These are phyloP conservation scores for Mycena indigotica DNA, from an alignment of 768 basidiomycete species.

Conservation along the genomic window DNA sequence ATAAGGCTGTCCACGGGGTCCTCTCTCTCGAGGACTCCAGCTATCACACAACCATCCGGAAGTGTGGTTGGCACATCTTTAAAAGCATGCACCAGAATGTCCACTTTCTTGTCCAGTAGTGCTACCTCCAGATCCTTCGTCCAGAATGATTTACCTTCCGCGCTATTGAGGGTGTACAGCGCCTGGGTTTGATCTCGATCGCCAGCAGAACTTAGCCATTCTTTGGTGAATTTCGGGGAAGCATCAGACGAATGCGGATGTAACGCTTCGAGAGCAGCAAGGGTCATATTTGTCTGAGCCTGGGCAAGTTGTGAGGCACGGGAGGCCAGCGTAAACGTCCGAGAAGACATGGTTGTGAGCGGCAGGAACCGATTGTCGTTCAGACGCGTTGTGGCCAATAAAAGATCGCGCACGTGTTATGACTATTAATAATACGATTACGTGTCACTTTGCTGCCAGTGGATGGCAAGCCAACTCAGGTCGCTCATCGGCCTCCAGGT, in stretches of 20 bases:
- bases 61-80: constrained; percentile 94
- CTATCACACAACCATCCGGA: constrained; percentile 82
- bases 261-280: constrained; percentile 56
- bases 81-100: constrained; percentile 89
- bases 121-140: constrained; percentile 94
- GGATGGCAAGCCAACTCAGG: background rate
- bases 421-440: no score
- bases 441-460: no score
- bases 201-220: constrained; percentile 66
- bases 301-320: constrained; percentile 84
- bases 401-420: no score
- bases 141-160: constrained; percentile 88
- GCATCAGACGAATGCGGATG: constrained; percentile 48
- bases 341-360: constrained; percentile 28
- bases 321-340: constrained; percentile 76
- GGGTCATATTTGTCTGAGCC: constrained; percentile 82
- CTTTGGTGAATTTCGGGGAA: constrained; percentile 43
- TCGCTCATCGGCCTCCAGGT: constrained; percentile 51
- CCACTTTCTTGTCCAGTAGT: constrained; percentile 69
- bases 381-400: no score
- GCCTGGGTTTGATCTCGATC: constrained; percentile 90
- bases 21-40: constrained; percentile 83
- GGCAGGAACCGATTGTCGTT: no score
- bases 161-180: constrained; percentile 63
- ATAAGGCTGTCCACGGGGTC: constrained; percentile 89